A percentile compares a stretch with the other conserved stretches of the same genome.
Conservation (phyloP, 768 basidiomycete genomes). For the Boletus subparvulus region DNA sequence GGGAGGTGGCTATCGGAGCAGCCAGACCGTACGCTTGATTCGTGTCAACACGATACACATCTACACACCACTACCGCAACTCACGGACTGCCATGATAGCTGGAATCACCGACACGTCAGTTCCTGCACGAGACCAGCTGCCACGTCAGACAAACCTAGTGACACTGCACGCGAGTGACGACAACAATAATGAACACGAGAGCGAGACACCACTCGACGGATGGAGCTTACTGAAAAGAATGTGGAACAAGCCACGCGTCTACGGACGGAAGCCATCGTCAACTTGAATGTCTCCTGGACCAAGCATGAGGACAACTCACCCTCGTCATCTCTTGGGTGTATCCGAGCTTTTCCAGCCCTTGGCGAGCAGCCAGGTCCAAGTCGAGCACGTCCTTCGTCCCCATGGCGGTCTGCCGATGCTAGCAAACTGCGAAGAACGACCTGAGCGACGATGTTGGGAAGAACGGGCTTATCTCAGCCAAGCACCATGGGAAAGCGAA, state of each 20-base stretch:
- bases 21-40: constrained; percentile 52
- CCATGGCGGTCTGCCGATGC: constrained; percentile 10
- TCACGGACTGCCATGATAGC: constrained; percentile 64
- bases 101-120: constrained; percentile 20
- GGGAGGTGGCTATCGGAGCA: constrained; percentile 55
- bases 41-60: constrained; percentile 1
- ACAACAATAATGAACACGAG: background rate
- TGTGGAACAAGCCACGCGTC: constrained; percentile 52
- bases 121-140: background rate
- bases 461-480: background rate
- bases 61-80: constrained; percentile 22
- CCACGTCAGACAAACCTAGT: constrained; percentile 36
- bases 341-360: constrained; percentile 52
- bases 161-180: constrained; percentile 38
- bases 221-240: constrained; percentile 49
- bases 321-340: constrained; percentile 53
- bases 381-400: constrained; percentile 11
- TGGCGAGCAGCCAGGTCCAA: constrained; percentile 29
- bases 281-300: background rate
- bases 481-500: background rate
- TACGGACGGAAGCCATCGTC: constrained; percentile 15
- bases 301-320: constrained; percentile 24
- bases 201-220: background rate
- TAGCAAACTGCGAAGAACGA: background rate
- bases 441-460: background rate